Percentiles rank a stretch among this genome's conserved stretches.
These are phyloP conservation scores for Panicum virgatum DNA, from an alignment of 202 grass and related monocot genomes.

Conservation along the genomic window DNA sequence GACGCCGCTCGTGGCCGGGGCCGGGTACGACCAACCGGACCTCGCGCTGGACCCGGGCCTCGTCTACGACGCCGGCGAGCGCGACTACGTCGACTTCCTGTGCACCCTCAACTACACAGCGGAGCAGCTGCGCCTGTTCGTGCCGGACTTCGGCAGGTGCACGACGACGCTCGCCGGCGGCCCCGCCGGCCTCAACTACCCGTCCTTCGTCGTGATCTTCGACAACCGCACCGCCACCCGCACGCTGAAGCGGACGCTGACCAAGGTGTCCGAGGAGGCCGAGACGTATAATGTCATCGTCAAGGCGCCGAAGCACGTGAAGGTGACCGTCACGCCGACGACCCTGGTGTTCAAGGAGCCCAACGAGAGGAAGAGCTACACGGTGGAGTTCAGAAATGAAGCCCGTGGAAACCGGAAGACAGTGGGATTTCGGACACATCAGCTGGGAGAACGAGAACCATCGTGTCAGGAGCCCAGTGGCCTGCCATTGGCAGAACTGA, in stretches of 20 bases:
- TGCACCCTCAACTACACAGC: slow-evolving; percentile 52
- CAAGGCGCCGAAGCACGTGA: slow-evolving; percentile 26
- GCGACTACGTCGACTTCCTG: slow-evolving; percentile 46
- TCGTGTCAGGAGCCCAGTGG: slow-evolving; percentile 55
- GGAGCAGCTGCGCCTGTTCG: slow-evolving; percentile 33
- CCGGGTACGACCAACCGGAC: slow-evolving; percentile 36
- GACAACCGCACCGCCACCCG: background rate
- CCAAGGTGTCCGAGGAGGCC: slow-evolving; percentile 20
- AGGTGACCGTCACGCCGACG: slow-evolving; percentile 41
- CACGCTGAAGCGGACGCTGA: slow-evolving; percentile 30
- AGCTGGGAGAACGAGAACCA: slow-evolving; percentile 53
- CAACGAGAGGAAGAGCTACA: slow-evolving; percentile 20
- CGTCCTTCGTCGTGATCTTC: slow-evolving; percentile 48
- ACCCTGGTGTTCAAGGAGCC: slow-evolving; percentile 40
- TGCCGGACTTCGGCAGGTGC: slow-evolving; percentile 18
- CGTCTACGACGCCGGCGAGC: slow-evolving; percentile 36
- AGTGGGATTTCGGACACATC: slow-evolving; percentile 37
- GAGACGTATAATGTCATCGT: slow-evolving; percentile 39
- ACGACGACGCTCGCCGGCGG: slow-evolving; percentile 11
- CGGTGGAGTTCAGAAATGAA: slow-evolving; percentile 41
- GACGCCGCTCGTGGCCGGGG: slow-evolving; percentile 43
- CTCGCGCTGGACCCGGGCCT: slow-evolving; percentile 42
- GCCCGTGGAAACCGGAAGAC: background rate
- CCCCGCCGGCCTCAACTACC: slow-evolving; percentile 52
- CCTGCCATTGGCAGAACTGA: slow-evolving; percentile 45